These are phyloP conservation scores for Blastocystis hominis DNA, from an alignment of 352 stramenopile genomes.

Conservation along the genomic window DNA sequence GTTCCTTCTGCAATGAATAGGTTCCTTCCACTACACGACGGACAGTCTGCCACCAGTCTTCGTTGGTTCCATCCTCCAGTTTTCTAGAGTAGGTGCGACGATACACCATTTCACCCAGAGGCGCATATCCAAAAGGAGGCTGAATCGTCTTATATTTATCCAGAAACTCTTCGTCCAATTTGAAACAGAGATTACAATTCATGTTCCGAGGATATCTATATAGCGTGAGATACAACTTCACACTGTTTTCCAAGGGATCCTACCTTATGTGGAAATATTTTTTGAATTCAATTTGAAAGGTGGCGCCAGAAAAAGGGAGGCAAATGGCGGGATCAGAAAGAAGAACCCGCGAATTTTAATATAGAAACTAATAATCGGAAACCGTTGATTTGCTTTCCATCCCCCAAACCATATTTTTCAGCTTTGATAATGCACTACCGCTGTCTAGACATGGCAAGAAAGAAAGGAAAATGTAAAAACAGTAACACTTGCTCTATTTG, in stretches of 20 bases:
- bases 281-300: not conserved
- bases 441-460: no score
- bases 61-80: constrained; percentile 70
- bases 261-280: not conserved
- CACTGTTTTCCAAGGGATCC: not conserved
- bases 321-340: not conserved
- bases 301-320: not conserved
- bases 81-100: constrained; percentile 78
- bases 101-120: constrained; percentile 82
- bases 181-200: constrained; percentile 60
- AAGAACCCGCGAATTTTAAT: not conserved
- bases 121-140: constrained; percentile 81
- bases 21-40: constrained; percentile 82
- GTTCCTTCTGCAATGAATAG: constrained; percentile 81
- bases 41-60: constrained; percentile 79
- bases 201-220: not conserved
- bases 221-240: not conserved
- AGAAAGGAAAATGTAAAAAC: not conserved
- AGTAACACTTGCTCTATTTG: not conserved
- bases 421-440: no score
- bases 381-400: no score
- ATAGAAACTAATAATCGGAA: not conserved
- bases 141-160: constrained; percentile 63
- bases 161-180: constrained; percentile 62
- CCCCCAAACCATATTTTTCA: no score